Percentiles rank a stretch among this genome's conserved stretches.
Evolutionary conservation across 805 yeast genomes (phyloP).

Genomic region (Barnettozyma populi): DNA sequence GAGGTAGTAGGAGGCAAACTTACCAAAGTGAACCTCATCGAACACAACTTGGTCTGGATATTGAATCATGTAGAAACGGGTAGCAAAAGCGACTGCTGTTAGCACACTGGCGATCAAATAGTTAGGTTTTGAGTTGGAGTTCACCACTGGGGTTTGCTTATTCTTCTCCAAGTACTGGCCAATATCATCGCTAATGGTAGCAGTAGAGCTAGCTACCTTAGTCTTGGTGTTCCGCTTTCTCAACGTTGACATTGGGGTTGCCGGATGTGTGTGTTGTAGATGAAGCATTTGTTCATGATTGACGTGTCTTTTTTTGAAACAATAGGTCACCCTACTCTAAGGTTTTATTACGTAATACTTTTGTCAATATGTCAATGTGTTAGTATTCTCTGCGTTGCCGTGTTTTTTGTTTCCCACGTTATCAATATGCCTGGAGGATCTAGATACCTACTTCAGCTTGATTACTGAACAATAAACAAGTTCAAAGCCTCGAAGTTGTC

Average conservation of each 20-base stretch:
- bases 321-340: background rate
- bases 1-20: constrained; percentile 78
- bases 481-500: too few relatives aligned
- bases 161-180: constrained; percentile 36
- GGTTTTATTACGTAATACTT: background rate
- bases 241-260: background rate
- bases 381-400: too few relatives aligned
- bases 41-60: constrained; percentile 73
- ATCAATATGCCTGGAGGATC: too few relatives aligned
- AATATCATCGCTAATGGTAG: constrained; percentile 27
- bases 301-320: background rate
- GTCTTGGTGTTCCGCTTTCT: background rate
- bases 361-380: background rate
- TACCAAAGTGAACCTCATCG: constrained; percentile 86
- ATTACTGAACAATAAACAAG: too few relatives aligned
- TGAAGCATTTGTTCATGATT: background rate
- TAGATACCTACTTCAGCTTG: too few relatives aligned
- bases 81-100: constrained; percentile 60
- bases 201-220: background rate
- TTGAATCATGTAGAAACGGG: constrained; percentile 58
- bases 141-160: background rate
- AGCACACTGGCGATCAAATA: constrained; percentile 30
- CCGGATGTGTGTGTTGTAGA: background rate
- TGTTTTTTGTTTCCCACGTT: too few relatives aligned
- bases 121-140: background rate